Conservation (phyloP, 345 rosid genomes). For the Salix udensis region DNA sequence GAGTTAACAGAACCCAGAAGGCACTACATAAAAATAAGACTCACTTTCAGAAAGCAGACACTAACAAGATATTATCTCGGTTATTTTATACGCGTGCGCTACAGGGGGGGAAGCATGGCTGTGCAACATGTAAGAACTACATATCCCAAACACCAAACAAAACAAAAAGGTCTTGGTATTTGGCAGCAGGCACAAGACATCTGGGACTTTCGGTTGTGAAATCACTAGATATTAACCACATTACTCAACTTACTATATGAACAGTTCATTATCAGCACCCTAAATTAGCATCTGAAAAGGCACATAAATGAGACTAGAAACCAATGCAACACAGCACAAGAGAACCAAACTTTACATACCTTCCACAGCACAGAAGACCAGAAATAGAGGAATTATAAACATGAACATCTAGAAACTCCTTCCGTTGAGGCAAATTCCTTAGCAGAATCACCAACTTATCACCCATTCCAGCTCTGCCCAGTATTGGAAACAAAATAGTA, state of each 20-base stretch:
- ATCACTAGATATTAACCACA: no score
- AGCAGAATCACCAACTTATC: slow-evolving; percentile 50
- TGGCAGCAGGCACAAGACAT: no score
- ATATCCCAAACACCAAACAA: not conserved
- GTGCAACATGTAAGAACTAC: not conserved
- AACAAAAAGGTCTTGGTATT: not conserved
- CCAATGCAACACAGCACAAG: not conserved
- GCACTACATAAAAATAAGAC: not conserved
- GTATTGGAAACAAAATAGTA: slow-evolving; percentile 58
- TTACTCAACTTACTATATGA: no score
- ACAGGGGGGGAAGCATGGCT: not conserved
- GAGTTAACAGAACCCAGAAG: not conserved
- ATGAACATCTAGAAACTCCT: slow-evolving; percentile 57
- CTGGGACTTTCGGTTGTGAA: no score
- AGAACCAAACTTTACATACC: slow-evolving; percentile 33
- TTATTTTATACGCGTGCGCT: no score
- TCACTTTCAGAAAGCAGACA: no score
- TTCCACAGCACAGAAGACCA: slow-evolving; percentile 52
- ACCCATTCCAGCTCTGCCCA: slow-evolving; percentile 64
- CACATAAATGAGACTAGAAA: no score
- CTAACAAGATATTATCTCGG: no score
- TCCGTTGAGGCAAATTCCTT: slow-evolving; percentile 54
- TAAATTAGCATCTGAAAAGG: no score
- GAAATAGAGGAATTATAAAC: slow-evolving; percentile 79
- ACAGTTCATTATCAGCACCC: no score